Base-by-base conservation (phyloP, 2,329 filamentous ascomycete genomes). In the Elsinoe fawcettii region DNA sequence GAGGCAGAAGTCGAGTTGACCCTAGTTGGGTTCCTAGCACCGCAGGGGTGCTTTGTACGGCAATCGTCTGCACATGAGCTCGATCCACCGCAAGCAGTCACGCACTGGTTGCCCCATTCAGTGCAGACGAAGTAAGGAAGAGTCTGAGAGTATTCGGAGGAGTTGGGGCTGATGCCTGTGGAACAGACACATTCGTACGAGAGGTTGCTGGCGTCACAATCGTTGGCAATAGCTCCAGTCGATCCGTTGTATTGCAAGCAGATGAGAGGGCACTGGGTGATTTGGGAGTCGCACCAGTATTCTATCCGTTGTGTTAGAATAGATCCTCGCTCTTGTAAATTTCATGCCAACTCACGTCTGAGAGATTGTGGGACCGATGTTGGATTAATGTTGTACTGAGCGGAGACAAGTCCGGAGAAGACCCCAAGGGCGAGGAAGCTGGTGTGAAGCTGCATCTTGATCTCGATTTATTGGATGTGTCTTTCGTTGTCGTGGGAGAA, bases 51-150 rank as follows among this genome's bases (percentile, higher is more conserved):
- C 61, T 90, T 74, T 64, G 80, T 66, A 57, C 80, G 77, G 75
- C 87, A 91, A 57, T 71, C 64, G 59, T 73, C 71, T n/a, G 78
- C 70, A 69, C 87, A 90, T n/a, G 65, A 61, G 63, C 77, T 77
- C 71, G 85, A 75, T 61, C 72, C 51, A 32, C 71, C 74, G 71
- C 87, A 90, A 58, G 60, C 71, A 1, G 63, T 66, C 63, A 71
- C 60, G 69, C 86, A 90, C 71, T 89, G 81, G 69, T 75, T 82
- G 64, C 82, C 85, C 78, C 80, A 89, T 72, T 86, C 78, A 47
- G 78, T 78, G 79, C 88, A 93, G 65, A 84, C 78, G 74, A 84
- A 88, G 79, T 83, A 92, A 32, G 88, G 88, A 23, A 93, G 76
- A 1, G 88, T 91, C 64, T 89, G 78, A 18, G 84, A 85, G 79